Conservation (phyloP, 1,284 basidiomycete genomes). For the Lignosus rhinocerotis region DNA sequence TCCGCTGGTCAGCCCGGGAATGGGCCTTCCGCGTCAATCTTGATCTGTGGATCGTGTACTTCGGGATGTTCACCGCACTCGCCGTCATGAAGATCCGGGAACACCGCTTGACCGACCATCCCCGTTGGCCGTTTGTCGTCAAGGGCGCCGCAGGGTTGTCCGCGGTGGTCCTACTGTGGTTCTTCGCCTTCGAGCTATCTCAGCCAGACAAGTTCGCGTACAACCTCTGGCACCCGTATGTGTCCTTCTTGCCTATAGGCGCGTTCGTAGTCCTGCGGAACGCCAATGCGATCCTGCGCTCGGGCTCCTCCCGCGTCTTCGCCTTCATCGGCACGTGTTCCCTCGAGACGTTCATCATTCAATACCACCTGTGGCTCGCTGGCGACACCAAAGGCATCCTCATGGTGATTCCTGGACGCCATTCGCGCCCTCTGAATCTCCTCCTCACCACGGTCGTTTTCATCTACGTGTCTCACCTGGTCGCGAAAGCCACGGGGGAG, state of each 20-base stretch:
- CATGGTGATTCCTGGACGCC: slow-evolving; percentile 74
- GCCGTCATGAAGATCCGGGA: slow-evolving; percentile 78
- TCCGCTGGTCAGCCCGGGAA: slow-evolving; percentile 82
- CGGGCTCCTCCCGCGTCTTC: slow-evolving; percentile 68
- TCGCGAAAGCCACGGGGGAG: slow-evolving; percentile 73
- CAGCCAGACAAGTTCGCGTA: slow-evolving; percentile 82
- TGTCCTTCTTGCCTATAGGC: slow-evolving; percentile 79
- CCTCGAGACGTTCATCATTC: slow-evolving; percentile 85
- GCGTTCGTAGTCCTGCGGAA: slow-evolving; percentile 79
- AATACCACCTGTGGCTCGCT: slow-evolving; percentile 89
- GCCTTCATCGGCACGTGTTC: slow-evolving; percentile 83
- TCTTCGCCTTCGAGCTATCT: slow-evolving; percentile 78
- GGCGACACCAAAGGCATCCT: slow-evolving; percentile 86
- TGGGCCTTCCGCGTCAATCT: slow-evolving; percentile 87
- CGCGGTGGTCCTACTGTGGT: slow-evolving; percentile 65
- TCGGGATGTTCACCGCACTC: slow-evolving; percentile 80
- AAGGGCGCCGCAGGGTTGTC: slow-evolving; percentile 52
- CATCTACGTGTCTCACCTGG: slow-evolving; percentile 75
- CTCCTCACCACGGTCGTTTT: slow-evolving; percentile 76
- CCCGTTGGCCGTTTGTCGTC: slow-evolving; percentile 58
- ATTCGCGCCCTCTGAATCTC: slow-evolving; percentile 75
- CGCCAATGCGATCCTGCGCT: slow-evolving; percentile 69
- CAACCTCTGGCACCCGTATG: slow-evolving; percentile 82
- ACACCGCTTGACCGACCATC: slow-evolving; percentile 66
- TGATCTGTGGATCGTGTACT: slow-evolving; percentile 87